These are phyloP conservation scores for Kurtzmaniella fragi DNA, from an alignment of 805 yeast genomes.

Conservation along the genomic window DNA sequence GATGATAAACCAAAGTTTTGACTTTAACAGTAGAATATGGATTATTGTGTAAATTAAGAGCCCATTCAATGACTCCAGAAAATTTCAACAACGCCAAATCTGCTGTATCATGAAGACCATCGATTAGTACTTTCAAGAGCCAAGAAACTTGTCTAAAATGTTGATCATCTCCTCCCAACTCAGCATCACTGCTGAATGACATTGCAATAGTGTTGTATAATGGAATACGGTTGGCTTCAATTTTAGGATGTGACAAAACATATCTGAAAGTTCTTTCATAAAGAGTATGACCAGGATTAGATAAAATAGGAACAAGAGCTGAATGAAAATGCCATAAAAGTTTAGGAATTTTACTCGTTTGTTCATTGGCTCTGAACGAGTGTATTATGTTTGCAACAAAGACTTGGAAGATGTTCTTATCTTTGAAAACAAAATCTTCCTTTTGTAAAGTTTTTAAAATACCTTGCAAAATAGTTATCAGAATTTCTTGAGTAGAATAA, in stretches of 20 bases:
- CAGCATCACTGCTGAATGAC: constrained; percentile 16
- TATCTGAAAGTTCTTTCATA: constrained; percentile 69
- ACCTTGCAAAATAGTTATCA: constrained; percentile 41
- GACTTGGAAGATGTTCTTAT: constrained; percentile 49
- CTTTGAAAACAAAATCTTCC: constrained; percentile 42
- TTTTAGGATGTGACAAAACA: constrained; percentile 52
- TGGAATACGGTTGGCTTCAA: constrained; percentile 41
- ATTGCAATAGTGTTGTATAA: constrained; percentile 34
- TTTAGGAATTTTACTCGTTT: constrained; percentile 28
- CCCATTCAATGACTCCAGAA: constrained; percentile 63
- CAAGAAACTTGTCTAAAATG: constrained; percentile 60
- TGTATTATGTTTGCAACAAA: constrained; percentile 44
- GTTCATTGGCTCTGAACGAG: constrained; percentile 20
- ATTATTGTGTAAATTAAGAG: constrained; percentile 48
- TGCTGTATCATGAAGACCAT: constrained; percentile 37
- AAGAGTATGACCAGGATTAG: constrained; percentile 67
- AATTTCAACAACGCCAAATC: constrained; percentile 43
- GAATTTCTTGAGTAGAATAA: constrained; percentile 23
- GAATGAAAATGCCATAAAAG: constrained; percentile 53
- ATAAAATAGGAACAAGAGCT: constrained; percentile 50
- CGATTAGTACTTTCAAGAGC: constrained; percentile 32
- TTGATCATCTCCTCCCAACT: constrained; percentile 38
- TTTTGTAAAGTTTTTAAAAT: constrained; percentile 38
- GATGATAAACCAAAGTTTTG: constrained; percentile 32
- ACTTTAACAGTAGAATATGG: constrained; percentile 43